A percentile compares a stretch with the other conserved stretches of the same genome.
phyloP scores from a whole-genome alignment of 129 eudicot genomes.

The Arctium minus region DNA sequence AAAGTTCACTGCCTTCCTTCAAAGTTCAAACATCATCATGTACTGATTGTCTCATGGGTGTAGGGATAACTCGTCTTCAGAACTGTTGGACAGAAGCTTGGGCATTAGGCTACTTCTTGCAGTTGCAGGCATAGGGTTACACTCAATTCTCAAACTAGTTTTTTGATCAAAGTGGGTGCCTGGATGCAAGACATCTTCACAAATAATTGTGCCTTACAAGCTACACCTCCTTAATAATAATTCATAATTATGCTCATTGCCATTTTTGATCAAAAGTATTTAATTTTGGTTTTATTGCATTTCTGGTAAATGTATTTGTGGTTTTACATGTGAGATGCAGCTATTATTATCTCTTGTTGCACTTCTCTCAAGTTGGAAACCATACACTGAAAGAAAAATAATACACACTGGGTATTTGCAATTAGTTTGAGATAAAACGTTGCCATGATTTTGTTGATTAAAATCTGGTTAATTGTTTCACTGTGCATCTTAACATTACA shows the following conservation, averaged over 20 bases:
- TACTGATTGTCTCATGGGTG: conserved; percentile 2
- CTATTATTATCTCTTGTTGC: no score
- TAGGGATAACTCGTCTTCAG: background rate
- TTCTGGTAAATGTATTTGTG: no score
- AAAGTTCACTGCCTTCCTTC: conserved; percentile 12
- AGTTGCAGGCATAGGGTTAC: background rate
- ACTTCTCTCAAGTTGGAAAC: no score
- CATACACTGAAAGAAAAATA: no score
- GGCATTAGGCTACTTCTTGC: background rate
- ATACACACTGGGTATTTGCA: no score
- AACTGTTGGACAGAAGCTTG: background rate
- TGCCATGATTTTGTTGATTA: no score
- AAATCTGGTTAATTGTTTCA: no score
- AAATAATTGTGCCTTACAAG: background rate
- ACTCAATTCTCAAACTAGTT: background rate
- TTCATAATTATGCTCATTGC: background rate
- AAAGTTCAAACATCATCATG: background rate
- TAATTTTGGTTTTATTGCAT: no score
- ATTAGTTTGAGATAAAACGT: no score
- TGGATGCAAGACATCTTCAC: background rate
- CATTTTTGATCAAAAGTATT: background rate
- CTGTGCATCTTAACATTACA: no score
- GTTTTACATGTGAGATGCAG: no score
- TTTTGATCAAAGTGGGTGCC: background rate
- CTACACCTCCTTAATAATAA: background rate